Conservation (phyloP, 768 basidiomycete genomes). For the Lentinula boryana region DNA sequence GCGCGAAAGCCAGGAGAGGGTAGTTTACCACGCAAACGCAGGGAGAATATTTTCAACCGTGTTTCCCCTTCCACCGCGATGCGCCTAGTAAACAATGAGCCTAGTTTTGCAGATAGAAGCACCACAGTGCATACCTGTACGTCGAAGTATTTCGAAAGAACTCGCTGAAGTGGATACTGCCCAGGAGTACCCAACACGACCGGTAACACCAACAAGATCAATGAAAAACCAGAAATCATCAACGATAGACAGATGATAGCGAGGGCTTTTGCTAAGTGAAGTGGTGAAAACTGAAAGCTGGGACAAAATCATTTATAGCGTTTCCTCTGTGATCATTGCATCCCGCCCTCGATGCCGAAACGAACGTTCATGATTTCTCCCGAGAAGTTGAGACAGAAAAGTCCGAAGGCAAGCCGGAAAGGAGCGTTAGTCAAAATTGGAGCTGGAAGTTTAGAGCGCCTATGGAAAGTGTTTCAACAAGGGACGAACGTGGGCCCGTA, state of each 20-base stretch:
- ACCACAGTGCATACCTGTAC: slow-evolving; percentile 33
- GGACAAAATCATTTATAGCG: background rate
- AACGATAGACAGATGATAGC: background rate
- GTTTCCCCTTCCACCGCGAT: slow-evolving; percentile 74
- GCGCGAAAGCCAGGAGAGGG: slow-evolving; percentile 2
- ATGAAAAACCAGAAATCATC: background rate
- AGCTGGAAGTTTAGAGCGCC: background rate
- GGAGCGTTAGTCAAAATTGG: background rate
- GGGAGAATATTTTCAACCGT: slow-evolving; percentile 69
- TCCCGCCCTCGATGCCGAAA: background rate
- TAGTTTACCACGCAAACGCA: slow-evolving; percentile 65
- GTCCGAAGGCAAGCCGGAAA: background rate
- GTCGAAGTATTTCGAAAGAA: slow-evolving; percentile 33
- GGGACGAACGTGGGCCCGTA: background rate
- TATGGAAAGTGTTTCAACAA: background rate
- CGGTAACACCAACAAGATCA: background rate
- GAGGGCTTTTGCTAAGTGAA: background rate
- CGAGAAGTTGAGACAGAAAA: background rate
- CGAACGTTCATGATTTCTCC: slow-evolving; percentile 2
- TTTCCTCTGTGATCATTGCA: background rate
- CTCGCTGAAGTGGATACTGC: slow-evolving; percentile 3
- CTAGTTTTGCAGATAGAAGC: background rate
- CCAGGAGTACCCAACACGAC: background rate
- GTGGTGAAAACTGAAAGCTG: background rate
- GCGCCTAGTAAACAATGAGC: slow-evolving; percentile 38